Base-by-base conservation (phyloP, 768 basidiomycete species). In the Lactarius hatsudake region DNA sequence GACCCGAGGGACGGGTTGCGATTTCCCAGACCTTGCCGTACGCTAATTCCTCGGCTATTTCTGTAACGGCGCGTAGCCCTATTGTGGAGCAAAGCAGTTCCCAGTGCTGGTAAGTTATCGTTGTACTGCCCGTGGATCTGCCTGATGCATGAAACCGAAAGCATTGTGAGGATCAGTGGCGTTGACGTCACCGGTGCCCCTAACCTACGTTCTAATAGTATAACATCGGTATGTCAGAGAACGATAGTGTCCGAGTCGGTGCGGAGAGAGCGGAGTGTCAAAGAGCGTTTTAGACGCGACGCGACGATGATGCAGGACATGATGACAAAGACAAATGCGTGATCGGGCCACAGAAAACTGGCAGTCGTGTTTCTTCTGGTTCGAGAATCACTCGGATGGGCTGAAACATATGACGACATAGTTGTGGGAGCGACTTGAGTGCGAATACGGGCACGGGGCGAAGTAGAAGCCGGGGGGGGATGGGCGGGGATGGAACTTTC, bases 401-500 rank as follows among this genome's bases (percentile, higher is more conserved):
- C 36, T 38, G 36, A 38, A 38, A 38, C 36, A 2, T 12, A 26
- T 10, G 23, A 51, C 23, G 23, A 12, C 3, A 26, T 51, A 23
- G 8, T 45, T 48, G 48, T 23, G 48, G n/a, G 23, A 12, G n/a
- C 43, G 18, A 20, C 7, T 43, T 43, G 43, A 20, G 18, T 18
- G 18, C 43, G 8, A 48, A 23, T n/a, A 48, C 18, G 45, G 43
- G 45, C 45, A 38, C 45, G 9, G n/a, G 43, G 20, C 18, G 4
- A 20, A 45, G 48, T 26, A 23, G 48, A n/a, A 51, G 23, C 12
- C 48, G 5, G 48, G 38, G 34, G 13, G 15, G 10, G 38, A 40
- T 40, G 38, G 23, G 58, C 38, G 42, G 64, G 38, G 42, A 40
- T 51, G 51, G 60, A 57, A 61, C 2, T 20, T 65, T 51, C 42